Conservation (phyloP, 31 red algal genomes). For the Pterothamnion heteromorphum region DNA sequence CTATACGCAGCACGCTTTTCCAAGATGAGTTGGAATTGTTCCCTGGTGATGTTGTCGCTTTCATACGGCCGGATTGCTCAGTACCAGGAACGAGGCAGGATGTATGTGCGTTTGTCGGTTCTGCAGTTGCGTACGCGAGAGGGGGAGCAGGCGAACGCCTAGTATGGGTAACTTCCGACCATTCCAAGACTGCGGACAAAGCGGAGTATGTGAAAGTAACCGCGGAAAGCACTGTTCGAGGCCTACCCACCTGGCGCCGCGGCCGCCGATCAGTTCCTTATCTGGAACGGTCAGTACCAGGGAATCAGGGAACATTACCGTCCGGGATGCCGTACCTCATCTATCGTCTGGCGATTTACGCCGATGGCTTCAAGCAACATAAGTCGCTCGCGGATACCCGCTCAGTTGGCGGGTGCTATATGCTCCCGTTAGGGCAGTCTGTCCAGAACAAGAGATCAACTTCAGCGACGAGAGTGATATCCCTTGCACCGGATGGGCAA, state of each 20-base stretch:
- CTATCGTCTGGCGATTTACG: background rate
- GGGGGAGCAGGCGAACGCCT: background rate
- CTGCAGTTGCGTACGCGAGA: background rate
- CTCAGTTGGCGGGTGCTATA: background rate
- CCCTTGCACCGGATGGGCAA: background rate
- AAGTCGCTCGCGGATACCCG: background rate
- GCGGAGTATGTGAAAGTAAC: constrained; percentile 1
- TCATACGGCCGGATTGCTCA: background rate
- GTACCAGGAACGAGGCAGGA: background rate
- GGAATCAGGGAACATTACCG: background rate
- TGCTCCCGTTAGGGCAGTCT: background rate
- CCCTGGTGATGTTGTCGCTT: background rate
- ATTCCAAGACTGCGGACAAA: background rate
- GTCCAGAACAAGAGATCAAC: background rate
- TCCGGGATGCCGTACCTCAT: background rate
- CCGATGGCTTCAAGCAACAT: too few relatives aligned
- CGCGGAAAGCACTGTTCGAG: background rate
- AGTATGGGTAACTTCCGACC: background rate
- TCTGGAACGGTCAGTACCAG: background rate
- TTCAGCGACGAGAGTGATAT: background rate
- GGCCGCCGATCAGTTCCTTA: background rate
- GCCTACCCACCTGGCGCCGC: background rate
- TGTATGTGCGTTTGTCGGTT: background rate
- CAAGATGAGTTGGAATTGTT: too few relatives aligned
- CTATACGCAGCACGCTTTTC: background rate